phyloP scores from a whole-genome alignment of 2,329 filamentous ascomycete genomes.

The Hypoxylon sp. region DNA sequence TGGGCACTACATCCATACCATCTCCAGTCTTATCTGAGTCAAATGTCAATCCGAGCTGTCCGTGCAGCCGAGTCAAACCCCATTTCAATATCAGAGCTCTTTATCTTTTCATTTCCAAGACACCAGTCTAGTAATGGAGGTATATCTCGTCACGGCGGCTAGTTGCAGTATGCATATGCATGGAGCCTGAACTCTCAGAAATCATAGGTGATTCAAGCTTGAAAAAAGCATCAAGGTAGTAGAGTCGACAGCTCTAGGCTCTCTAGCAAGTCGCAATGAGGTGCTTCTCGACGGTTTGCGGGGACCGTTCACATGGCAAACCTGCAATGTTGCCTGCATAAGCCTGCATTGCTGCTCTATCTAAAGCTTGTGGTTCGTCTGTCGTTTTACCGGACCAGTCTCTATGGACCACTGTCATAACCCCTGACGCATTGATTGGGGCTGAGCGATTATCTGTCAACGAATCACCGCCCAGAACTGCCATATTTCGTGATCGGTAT shows the following conservation, averaged over 20 bases:
- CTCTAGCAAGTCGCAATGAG: constrained; percentile 23
- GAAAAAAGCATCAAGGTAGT: constrained; percentile 9
- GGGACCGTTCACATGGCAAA: constrained; percentile 44
- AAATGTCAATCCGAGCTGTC: constrained; percentile 3
- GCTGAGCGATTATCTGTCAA: constrained; percentile 33
- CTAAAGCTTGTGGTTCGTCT: constrained; percentile 47
- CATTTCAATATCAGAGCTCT: constrained; percentile 17
- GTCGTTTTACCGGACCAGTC: constrained; percentile 36
- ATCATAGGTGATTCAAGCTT: constrained; percentile 27
- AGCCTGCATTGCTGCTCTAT: constrained; percentile 41
- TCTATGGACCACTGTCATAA: constrained; percentile 27
- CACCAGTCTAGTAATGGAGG: constrained; percentile 25
- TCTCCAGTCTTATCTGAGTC: constrained; percentile 6
- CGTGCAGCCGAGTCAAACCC: constrained; percentile 7
- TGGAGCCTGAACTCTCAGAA: constrained; percentile 24
- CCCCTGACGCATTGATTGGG: constrained; percentile 44
- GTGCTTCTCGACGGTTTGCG: constrained; percentile 31
- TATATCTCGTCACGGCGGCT: constrained; percentile 33
- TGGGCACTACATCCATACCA: neutral
- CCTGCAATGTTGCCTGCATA: constrained; percentile 45
- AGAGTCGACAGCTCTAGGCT: constrained; percentile 28
- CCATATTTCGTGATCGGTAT: constrained; percentile 41
- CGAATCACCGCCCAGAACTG: constrained; percentile 40
- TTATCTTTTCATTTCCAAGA: constrained; percentile 28
- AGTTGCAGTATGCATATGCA: constrained; percentile 42